A percentile compares a stretch with the other conserved stretches of the same genome.
These are phyloP conservation scores for Trichophyton simii DNA, from an alignment of 2,329 filamentous ascomycete genomes.

Conservation along the genomic window DNA sequence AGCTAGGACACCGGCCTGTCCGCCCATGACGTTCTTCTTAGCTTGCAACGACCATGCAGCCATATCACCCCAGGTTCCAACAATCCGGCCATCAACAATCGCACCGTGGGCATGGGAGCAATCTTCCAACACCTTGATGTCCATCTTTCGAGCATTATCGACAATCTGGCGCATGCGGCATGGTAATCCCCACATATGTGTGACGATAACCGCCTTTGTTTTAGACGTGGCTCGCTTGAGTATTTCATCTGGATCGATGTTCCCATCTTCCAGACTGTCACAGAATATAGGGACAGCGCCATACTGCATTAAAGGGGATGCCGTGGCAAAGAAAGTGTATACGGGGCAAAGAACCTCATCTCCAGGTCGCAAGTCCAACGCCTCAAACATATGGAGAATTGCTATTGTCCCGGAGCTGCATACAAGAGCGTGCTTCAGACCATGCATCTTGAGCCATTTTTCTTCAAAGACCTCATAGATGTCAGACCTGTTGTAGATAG, in stretches of 20 bases:
- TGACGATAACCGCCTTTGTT: background rate
- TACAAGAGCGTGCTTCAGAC: background rate
- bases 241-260: background rate
- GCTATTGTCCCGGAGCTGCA: background rate
- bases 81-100: background rate
- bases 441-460: background rate
- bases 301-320: background rate
- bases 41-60: background rate
- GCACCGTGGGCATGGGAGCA: background rate
- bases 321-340: background rate
- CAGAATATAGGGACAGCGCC: background rate
- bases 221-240: background rate
- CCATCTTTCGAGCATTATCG: background rate
- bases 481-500: background rate
- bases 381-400: background rate
- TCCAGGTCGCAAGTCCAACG: background rate
- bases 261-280: background rate
- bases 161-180: background rate
- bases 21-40: background rate
- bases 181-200: background rate
- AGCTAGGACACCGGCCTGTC: background rate
- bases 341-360: background rate
- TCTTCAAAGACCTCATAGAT: background rate
- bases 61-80: conserved; percentile 19
- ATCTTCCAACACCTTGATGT: background rate